Evolutionary conservation across 2,329 filamentous ascomycete genomes (phyloP).

Genomic region (Colletotrichum sp.): DNA sequence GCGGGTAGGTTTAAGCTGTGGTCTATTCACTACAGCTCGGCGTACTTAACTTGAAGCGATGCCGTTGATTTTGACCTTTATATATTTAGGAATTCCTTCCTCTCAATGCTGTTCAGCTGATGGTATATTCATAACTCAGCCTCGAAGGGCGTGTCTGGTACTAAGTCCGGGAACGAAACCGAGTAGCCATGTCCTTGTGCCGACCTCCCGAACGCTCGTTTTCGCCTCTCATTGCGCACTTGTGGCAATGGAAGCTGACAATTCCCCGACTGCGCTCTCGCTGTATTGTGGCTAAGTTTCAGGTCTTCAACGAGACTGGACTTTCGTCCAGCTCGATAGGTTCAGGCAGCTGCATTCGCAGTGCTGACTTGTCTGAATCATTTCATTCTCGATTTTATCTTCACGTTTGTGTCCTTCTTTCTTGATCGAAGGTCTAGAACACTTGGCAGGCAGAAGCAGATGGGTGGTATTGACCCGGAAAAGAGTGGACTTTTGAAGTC

Average conservation of each 20-base stretch:
- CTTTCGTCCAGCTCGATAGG: rapidly evolving
- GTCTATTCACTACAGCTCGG: background rate
- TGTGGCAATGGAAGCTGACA: background rate
- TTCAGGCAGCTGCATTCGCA: background rate
- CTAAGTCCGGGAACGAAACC: background rate
- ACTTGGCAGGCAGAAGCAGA: background rate
- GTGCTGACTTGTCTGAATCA: background rate
- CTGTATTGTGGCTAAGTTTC: rapidly evolving
- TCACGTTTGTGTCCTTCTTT: background rate
- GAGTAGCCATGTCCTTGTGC: rapidly evolving
- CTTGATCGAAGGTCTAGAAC: background rate
- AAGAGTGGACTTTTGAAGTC: background rate
- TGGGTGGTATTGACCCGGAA: background rate
- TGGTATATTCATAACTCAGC: background rate
- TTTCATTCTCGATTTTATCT: background rate
- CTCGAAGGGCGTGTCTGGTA: background rate
- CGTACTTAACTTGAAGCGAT: background rate
- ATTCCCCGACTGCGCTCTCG: background rate
- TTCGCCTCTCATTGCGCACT: rapidly evolving
- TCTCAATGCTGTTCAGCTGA: background rate
- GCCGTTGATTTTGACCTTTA: background rate
- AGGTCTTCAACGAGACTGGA: rapidly evolving
- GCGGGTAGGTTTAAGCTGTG: background rate
- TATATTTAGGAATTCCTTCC: background rate
- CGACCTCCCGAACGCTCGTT: background rate